Evolutionary conservation across 2,329 filamentous ascomycete genomes (phyloP).

Genomic region (Neonectria neomacrospora): DNA sequence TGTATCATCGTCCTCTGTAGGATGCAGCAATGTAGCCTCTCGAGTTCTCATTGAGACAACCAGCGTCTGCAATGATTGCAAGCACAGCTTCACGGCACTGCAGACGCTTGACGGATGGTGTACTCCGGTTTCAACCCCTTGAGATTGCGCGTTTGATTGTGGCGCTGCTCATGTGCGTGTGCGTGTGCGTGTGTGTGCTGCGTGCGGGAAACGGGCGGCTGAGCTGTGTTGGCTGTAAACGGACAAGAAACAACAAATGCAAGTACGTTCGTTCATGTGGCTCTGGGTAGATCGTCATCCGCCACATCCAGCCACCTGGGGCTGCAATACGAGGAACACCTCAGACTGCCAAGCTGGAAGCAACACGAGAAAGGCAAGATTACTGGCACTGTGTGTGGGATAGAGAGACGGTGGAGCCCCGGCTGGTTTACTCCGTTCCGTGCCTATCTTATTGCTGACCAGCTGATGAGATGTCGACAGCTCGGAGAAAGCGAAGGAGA

Average conservation of each 20-base stretch:
- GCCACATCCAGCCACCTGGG: not conserved
- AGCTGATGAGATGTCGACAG: not conserved
- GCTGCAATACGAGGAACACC: not conserved
- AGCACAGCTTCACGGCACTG: not conserved
- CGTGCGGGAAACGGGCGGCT: not conserved
- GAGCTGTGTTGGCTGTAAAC: not conserved
- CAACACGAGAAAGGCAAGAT: not conserved
- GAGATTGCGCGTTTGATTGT: not conserved
- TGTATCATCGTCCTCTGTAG: not conserved
- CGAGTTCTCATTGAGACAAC: not conserved
- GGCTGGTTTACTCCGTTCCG: not conserved
- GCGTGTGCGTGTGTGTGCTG: too few relatives aligned
- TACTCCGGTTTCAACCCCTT: not conserved
- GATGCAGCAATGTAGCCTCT: not conserved
- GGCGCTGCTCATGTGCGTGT: not conserved
- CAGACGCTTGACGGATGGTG: not conserved
- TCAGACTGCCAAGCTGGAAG: not conserved
- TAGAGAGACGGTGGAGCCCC: not conserved
- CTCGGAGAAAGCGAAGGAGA: not conserved
- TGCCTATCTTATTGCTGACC: not conserved
- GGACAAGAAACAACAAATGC: not conserved
- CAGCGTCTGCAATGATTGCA: not conserved
- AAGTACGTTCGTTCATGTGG: not conserved
- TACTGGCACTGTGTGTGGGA: not conserved
- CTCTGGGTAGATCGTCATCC: not conserved